A percentile compares a stretch with the other conserved stretches of the same genome.
phyloP scores from a whole-genome alignment of 2,329 filamentous ascomycete species.

The Cladosporium austrohemisphaericum region DNA sequence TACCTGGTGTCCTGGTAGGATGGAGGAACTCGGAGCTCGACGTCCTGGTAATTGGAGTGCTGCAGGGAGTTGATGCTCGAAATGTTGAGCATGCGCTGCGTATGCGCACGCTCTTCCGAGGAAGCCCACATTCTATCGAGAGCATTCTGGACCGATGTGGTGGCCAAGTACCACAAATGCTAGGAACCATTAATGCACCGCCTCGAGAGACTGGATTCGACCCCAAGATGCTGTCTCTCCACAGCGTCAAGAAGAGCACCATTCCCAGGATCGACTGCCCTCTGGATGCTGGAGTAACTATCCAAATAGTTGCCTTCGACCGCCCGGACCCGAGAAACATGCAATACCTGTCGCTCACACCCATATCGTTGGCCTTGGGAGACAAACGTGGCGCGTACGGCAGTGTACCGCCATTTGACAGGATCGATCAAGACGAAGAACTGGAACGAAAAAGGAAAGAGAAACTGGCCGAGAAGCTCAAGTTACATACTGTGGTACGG shows the following conservation, averaged over 20 bases:
- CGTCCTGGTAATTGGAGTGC: conserved; percentile 80
- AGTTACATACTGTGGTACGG: conserved; percentile 77
- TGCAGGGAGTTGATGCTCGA: conserved; percentile 84
- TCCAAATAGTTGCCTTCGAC: conserved; percentile 87
- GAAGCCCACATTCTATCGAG: conserved; percentile 72
- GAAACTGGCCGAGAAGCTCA: conserved; percentile 78
- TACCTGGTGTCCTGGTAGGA: conserved; percentile 83
- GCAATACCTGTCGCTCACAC: conserved; percentile 92
- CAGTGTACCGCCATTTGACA: conserved; percentile 43
- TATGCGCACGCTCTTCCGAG: conserved; percentile 76
- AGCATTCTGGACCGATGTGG: conserved; percentile 84
- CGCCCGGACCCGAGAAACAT: conserved; percentile 79
- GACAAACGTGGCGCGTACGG: conserved; percentile 56
- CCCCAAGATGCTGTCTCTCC: conserved; percentile 64
- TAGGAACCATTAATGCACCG: conserved; percentile 73
- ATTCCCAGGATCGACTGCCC: conserved; percentile 72
- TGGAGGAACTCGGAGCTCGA: conserved; percentile 93
- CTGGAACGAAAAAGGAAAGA: conserved; percentile 59
- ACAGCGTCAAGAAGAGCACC: conserved; percentile 46
- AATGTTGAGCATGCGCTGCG: conserved; percentile 86
- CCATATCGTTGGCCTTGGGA: conserved; percentile 80
- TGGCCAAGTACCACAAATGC: conserved; percentile 74
- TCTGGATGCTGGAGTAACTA: conserved; percentile 60
- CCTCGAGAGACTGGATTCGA: conserved; percentile 53
- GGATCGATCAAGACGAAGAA: conserved; percentile 70